Conservation (phyloP, 768 basidiomycete genomes). For the Psilocybe cubensis region DNA sequence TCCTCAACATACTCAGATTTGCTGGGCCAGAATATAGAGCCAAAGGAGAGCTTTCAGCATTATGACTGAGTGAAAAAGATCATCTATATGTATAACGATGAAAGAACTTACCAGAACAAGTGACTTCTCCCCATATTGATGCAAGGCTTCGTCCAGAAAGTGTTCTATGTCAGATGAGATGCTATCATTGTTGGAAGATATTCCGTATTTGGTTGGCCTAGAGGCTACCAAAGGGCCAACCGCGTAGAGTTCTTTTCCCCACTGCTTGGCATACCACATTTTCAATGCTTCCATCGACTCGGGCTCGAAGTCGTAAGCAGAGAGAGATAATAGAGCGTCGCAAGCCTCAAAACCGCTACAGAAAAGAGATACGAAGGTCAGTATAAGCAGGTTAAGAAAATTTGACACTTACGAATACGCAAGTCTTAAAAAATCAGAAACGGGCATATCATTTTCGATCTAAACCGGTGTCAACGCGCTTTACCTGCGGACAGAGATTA, state of each 20-base stretch:
- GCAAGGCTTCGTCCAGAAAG: slow-evolving; percentile 2
- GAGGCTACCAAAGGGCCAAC: slow-evolving; percentile 12
- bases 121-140: slow-evolving; percentile 4
- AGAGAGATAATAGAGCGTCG: slow-evolving; percentile 5
- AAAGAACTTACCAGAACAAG: slow-evolving; percentile 14
- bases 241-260: slow-evolving; percentile 2
- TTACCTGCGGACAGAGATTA: no score
- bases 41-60: slow-evolving; percentile 13
- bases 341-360: not conserved
- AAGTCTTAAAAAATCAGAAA: not conserved
- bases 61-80: no score
- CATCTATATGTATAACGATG: not conserved
- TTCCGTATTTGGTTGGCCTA: not conserved
- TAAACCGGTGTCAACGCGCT: no score
- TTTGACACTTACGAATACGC: slow-evolving; percentile 5
- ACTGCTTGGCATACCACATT: slow-evolving; percentile 2
- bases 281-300: slow-evolving; percentile 7
- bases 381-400: no score
- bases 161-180: not conserved
- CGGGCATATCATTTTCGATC: not conserved
- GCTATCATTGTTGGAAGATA: not conserved
- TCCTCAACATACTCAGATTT: slow-evolving; percentile 12
- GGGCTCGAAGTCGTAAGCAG: not conserved
- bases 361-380: not conserved
- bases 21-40: slow-evolving; percentile 10